Base-by-base conservation (phyloP, 768 basidiomycete species). In the Leccinum incarnatum region DNA sequence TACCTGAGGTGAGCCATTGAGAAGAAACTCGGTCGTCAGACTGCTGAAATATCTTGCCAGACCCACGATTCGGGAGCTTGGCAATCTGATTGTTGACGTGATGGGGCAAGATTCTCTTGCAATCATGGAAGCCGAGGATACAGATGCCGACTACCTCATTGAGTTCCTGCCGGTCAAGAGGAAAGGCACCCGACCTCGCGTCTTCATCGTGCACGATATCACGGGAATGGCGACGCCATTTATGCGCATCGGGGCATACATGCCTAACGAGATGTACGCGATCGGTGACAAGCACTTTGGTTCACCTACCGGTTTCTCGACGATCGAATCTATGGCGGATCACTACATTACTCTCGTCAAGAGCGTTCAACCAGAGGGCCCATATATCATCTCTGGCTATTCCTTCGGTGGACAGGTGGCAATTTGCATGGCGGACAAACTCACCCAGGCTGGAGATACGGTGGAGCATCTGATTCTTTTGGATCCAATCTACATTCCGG, bases 191-290 rank as follows among this genome's bases (percentile, higher is more conserved):
- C 63, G 36, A 1, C 70, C 70, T 32, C 69, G 67, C 15, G 2
- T 71, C 53, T 71, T 70, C 51, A 56, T 71, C 52, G 67, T 71
- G n/a, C 70, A 71, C 61, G 70, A 71, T 46, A 65, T 71, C 60
- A 71, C 70, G 3, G 70, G 70, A 37, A 72, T 71, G 68, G 70
- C 67, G 8, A 71, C 70, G 2, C 70, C 70, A 3, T 72, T 68
- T 59, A 71, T 71, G 70, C 67, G 70, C 12, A 70, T 71, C 25
- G 71, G 70, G 6, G 67, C 70, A 21, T 71, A 63, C 58, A 71
- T 71, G 70, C 68, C 70, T 1, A 70, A 60, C 48, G 70, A 72
- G 65, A 68, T 72, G 65, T 72, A 71, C 32, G 70, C 71, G n/a
- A 72, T 72, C 23, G 71, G 70, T 27, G 70, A 72, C 62, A 68